Conservation (phyloP, 306 rosid species). For the Dalbergia cochinchinensis region DNA sequence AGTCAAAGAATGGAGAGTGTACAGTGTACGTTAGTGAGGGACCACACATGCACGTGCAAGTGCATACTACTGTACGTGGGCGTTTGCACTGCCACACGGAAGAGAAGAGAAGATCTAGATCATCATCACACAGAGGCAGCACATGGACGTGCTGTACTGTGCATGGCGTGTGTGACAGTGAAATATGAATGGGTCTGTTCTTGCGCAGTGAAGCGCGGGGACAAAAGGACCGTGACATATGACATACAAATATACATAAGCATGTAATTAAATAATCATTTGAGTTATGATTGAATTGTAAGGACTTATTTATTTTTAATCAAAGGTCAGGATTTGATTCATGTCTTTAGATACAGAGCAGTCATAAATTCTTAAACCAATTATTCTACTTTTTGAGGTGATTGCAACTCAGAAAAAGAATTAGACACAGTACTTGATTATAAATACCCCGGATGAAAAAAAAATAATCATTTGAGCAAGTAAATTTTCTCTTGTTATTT, state of each 20-base stretch:
- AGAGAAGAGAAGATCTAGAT: background rate
- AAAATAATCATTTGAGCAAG: no score
- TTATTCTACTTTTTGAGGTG: no score
- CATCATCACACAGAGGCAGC: constrained; percentile 32
- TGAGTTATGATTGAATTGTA: no score
- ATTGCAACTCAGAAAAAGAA: no score
- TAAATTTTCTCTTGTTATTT: no score
- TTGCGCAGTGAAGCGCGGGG: constrained; percentile 3
- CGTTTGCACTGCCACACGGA: background rate
- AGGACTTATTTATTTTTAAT: no score
- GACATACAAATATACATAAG: background rate
- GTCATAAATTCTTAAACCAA: no score
- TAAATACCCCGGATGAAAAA: no score
- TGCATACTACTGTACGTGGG: background rate
- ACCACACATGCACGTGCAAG: constrained; percentile 41
- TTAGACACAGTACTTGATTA: no score
- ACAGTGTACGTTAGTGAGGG: background rate
- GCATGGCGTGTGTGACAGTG: constrained; percentile 32
- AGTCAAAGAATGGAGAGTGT: background rate
- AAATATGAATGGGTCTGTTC: constrained; percentile 12
- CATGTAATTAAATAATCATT: no score
- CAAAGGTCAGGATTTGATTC: no score
- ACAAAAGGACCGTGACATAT: constrained; percentile 10
- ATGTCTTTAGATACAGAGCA: no score
- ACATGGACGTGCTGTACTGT: constrained; percentile 48